phyloP scores from a whole-genome alignment of 176 grass and related monocot species.

The Hordeum marinum region DNA sequence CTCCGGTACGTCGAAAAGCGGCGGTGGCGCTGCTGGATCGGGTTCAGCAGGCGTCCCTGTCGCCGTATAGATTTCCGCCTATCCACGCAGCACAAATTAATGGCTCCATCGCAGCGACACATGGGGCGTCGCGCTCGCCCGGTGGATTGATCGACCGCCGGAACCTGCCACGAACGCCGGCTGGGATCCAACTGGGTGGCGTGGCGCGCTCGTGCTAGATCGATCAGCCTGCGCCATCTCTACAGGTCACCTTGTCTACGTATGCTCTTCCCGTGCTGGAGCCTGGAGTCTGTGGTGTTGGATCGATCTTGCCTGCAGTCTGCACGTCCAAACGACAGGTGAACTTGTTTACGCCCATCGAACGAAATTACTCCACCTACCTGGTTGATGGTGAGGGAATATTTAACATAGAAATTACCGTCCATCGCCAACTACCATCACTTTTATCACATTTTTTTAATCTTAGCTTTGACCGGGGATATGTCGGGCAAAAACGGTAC shows the following conservation, averaged over 20 bases:
- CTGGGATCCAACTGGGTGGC: background rate
- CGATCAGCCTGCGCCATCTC: background rate
- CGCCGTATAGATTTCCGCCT: background rate
- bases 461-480: too few relatives aligned
- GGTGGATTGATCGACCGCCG: background rate
- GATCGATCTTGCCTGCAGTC: too few relatives aligned
- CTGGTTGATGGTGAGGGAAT: too few relatives aligned
- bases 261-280: background rate
- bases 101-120: background rate
- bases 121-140: background rate
- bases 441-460: too few relatives aligned
- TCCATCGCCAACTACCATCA: too few relatives aligned
- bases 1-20: too few relatives aligned
- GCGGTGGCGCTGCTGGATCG: background rate
- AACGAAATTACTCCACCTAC: too few relatives aligned
- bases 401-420: too few relatives aligned
- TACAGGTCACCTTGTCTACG: background rate
- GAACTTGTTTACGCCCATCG: too few relatives aligned
- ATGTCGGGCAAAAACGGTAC: too few relatives aligned
- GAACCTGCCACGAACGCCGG: slow-evolving; percentile 40
- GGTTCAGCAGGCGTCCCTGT: background rate
- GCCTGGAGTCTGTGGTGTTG: background rate
- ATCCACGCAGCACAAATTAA: background rate
- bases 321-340: too few relatives aligned
- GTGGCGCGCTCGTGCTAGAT: background rate